Percentiles rank a stretch among this genome's conserved stretches.
These are phyloP conservation scores for Fulvia fulva DNA, from an alignment of 2,329 filamentous ascomycete genomes.

Conservation along the genomic window DNA sequence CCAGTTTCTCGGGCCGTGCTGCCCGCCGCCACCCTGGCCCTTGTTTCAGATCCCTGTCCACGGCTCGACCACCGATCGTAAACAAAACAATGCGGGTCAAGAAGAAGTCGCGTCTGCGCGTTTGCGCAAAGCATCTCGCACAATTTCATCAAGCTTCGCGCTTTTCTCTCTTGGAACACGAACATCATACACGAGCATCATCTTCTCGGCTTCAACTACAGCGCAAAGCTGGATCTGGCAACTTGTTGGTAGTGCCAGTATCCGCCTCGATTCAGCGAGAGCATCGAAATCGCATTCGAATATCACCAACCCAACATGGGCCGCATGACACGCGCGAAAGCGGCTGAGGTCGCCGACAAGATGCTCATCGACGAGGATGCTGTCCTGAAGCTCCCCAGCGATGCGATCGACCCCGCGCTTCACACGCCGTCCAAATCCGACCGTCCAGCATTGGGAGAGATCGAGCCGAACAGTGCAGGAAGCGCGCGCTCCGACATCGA, in stretches of 20 bases:
- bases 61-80: background rate
- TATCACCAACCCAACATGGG: conserved; percentile 10
- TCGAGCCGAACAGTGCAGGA: conserved; percentile 36
- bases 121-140: background rate
- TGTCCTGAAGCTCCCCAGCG: conserved; percentile 29
- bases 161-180: background rate
- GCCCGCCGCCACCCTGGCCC: background rate
- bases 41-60: background rate
- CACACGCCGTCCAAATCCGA: conserved; percentile 10
- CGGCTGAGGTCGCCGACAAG: conserved; percentile 37
- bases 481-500: conserved; percentile 24
- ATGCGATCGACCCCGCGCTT: conserved; percentile 4
- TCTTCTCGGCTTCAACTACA: background rate
- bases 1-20: background rate
- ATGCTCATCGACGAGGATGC: conserved; percentile 36
- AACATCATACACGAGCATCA: background rate
- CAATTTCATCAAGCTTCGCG: background rate
- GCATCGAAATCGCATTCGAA: background rate
- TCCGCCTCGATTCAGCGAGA: background rate
- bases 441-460: conserved; percentile 39
- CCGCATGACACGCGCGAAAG: conserved; percentile 43
- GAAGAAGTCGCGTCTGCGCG: background rate
- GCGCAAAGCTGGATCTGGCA: background rate
- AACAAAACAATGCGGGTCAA: background rate
- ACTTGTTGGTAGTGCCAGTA: background rate